Conservation (phyloP, 108 stramenopile genomes). For the Pseudonitzschia pungens region DNA sequence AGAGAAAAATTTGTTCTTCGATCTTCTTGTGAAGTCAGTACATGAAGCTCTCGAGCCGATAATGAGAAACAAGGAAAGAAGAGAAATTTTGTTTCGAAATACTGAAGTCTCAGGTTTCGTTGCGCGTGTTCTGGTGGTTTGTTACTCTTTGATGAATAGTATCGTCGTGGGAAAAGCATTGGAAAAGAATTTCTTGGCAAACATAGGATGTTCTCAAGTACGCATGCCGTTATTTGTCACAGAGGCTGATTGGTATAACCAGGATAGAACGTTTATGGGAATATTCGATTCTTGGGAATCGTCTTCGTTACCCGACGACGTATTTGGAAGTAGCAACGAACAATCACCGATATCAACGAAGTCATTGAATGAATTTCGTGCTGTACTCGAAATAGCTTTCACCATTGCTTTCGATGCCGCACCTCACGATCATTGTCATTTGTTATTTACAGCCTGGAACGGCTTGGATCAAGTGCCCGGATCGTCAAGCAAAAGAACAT, state of each 20-base stretch:
- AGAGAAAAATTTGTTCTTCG: slow-evolving; percentile 35
- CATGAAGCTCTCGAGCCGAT: slow-evolving; percentile 21
- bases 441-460: slow-evolving; percentile 79
- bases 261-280: slow-evolving; percentile 53
- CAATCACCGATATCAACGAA: not conserved
- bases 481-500: slow-evolving; percentile 6
- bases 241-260: slow-evolving; percentile 31
- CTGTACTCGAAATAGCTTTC: slow-evolving; percentile 40
- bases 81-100: slow-evolving; percentile 9
- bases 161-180: slow-evolving; percentile 22
- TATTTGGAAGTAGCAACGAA: not conserved
- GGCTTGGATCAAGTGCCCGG: slow-evolving; percentile 30
- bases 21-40: slow-evolving; percentile 34
- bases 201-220: slow-evolving; percentile 13
- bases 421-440: slow-evolving; percentile 50
- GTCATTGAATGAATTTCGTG: slow-evolving; percentile 17
- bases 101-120: slow-evolving; percentile 50
- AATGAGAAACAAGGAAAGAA: slow-evolving; percentile 4
- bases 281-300: slow-evolving; percentile 66
- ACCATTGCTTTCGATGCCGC: slow-evolving; percentile 52
- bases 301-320: slow-evolving; percentile 40
- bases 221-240: slow-evolving; percentile 9
- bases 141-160: slow-evolving; percentile 43
- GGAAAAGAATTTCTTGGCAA: slow-evolving; percentile 9
- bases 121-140: slow-evolving; percentile 55